Evolutionary conservation across 2,329 filamentous ascomycete species (phyloP), one percentile per base, ranked within the genome.

Genomic region (Aspergillus piperis): DNA sequence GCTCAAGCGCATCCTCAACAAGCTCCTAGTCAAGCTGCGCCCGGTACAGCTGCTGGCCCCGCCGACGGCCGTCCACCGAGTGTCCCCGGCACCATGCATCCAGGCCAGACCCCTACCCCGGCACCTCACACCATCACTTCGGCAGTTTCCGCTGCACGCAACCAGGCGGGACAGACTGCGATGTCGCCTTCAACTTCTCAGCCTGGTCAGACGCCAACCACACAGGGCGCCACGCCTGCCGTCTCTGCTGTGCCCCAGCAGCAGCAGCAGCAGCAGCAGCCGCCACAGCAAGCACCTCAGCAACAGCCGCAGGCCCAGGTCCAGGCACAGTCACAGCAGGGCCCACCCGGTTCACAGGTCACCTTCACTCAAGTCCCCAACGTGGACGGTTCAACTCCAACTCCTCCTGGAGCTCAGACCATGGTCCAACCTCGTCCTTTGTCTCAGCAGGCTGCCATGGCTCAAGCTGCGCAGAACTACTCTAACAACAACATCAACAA

Each of bases 101-200:
- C 76, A 8, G 71, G 69, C 15, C 75, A 77, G 60, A 64, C 71
- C 30, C 71, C 70, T 21, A 70, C 75, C 8, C 75, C 77, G 48
- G 76, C 76, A 23, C 72, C 80, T 3, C 79, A 82, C 62, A 81
- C 79, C 1, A 79, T 82, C 44, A 81, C 78, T 61, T 80, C 80
- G 54, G 80, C 80, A 7, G 76, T 82, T 21, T 78, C 75, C 63
- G 78, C 78, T 27, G 78, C 78, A 17, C 72, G 78, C 47, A 75
- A 71, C 41, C 77, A 78, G 59, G 75, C 73, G 32, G 72, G 71
- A 15, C 73, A 75, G 59, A 68, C 71, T 42, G 71, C 70, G 8
- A 74, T 74, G 70, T 77, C 75, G 19, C 74, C 76, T 25, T 68
- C 73, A 13, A 71, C 69, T 25, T 70, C 72, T 15, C 74, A 76